Evolutionary conservation across 805 yeast species (phyloP).

Genomic region (Metschnikowia lunata): DNA sequence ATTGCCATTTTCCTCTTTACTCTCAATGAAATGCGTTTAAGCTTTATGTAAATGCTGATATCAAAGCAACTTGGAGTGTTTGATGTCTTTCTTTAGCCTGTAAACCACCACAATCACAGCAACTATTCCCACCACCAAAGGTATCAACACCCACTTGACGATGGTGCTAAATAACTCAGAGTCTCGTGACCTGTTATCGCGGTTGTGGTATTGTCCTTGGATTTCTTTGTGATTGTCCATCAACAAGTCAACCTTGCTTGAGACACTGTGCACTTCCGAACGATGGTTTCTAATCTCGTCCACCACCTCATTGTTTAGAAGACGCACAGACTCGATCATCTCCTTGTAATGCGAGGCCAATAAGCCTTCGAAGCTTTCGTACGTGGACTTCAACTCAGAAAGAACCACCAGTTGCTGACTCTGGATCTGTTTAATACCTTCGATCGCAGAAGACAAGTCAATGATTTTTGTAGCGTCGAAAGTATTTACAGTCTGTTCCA

Average conservation of each 20-base stretch:
- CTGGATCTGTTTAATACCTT: slow-evolving; percentile 17
- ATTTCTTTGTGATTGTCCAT: slow-evolving; percentile 39
- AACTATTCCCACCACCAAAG: slow-evolving; percentile 36
- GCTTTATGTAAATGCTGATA: neutral
- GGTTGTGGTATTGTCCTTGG: slow-evolving; percentile 22
- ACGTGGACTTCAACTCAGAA: slow-evolving; percentile 16
- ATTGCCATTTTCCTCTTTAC: neutral
- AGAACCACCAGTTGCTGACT: slow-evolving; percentile 17
- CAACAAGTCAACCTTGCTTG: slow-evolving; percentile 37
- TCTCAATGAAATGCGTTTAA: neutral
- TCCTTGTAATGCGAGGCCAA: slow-evolving; percentile 30
- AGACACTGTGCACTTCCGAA: slow-evolving; percentile 27
- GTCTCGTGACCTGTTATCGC: slow-evolving; percentile 12
- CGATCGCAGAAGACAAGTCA: slow-evolving; percentile 12
- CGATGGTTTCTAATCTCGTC: slow-evolving; percentile 42
- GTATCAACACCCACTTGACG: slow-evolving; percentile 39
- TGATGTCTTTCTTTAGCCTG: slow-evolving; percentile 57
- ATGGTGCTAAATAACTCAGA: slow-evolving; percentile 21
- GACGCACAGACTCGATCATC: slow-evolving; percentile 27
- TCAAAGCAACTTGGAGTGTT: slow-evolving; percentile 54
- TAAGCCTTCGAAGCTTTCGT: slow-evolving; percentile 24
- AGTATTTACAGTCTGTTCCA: slow-evolving; percentile 8
- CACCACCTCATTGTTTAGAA: slow-evolving; percentile 34
- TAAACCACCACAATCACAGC: slow-evolving; percentile 45
- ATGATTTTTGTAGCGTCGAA: slow-evolving; percentile 10